Evolutionary conservation across 2,329 filamentous ascomycete genomes (phyloP), one percentile per base, ranked within the genome.

Genomic region (Dactylellina sp.): DNA sequence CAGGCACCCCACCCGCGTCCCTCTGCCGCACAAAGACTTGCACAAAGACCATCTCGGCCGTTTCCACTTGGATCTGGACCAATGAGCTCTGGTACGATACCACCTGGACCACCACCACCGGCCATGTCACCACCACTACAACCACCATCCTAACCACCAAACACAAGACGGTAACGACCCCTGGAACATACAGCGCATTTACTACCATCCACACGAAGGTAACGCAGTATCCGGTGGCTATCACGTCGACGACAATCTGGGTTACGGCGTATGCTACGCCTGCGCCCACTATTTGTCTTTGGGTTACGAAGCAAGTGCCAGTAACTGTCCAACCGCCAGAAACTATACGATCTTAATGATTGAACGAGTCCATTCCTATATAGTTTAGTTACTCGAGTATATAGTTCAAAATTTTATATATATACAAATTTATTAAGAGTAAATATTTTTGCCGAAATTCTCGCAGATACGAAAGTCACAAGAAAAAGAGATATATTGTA

Each of bases 101-200:
- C 3, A 47, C 22, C 14, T 72, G 68, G 68, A 39, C 39, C 0
- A 61, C n/a, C 47, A 65, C 60, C 4, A 39, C 47, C n/a, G 68
- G 68, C 5, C 68, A 72, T n/a, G 68, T 72, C 1, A 37, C 49
- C 1, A 72, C 68, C 1, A 63, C 55, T 7, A 72, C 68, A 1
- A 72, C 46, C 7, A 60, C 65, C 11, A 47, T 59, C 7, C 32
- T 61, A 1, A 72, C 44, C 0, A 72, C 53, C 2, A 47, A 46
- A 2, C 60, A 46, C 11, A 32, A 18, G 2, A 50, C 46, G 7
- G 68, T 72, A 7, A 72, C 68, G 14, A 61, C 53, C 5, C 68
- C 68, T 18, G 68, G 60, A 4, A 7, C 42, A 14, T 55, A 46
- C 24, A 72, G 20, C 0, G 60, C 68, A 2, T 47, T 72, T 6